phyloP scores from a whole-genome alignment of 257 asterid genomes.

The Przewalskia tangutica region DNA sequence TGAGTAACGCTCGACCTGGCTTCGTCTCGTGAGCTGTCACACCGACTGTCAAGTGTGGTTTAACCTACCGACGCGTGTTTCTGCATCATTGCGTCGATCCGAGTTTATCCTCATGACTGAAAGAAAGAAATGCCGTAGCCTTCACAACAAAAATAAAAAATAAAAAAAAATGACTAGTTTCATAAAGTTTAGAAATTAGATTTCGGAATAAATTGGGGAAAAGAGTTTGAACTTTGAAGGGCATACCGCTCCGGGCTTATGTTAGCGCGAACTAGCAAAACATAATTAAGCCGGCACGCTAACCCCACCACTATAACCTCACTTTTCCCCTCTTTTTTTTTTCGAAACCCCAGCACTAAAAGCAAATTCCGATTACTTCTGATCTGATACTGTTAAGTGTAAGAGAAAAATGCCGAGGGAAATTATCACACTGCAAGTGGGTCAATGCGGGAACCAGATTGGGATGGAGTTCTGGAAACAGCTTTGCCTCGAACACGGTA shows the following conservation, averaged over 20 bases:
- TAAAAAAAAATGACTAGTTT: too few relatives aligned
- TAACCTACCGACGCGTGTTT: too few relatives aligned
- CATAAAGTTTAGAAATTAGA: too few relatives aligned
- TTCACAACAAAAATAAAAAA: too few relatives aligned
- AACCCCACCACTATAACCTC: not conserved
- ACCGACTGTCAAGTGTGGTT: too few relatives aligned
- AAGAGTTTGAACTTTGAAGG: not conserved
- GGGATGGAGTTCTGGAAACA: slow-evolving; percentile 99
- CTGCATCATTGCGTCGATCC: too few relatives aligned
- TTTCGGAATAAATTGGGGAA: not conserved
- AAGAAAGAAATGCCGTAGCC: too few relatives aligned
- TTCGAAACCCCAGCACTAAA: not conserved
- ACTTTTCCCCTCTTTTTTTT: not conserved
- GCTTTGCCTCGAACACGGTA: slow-evolving; percentile 98
- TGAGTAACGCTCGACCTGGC: too few relatives aligned
- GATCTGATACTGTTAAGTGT: not conserved
- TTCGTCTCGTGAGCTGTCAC: too few relatives aligned
- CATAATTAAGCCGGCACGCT: not conserved
- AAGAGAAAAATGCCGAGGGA: slow-evolving; percentile 76
- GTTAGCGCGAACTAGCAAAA: not conserved
- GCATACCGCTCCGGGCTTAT: not conserved
- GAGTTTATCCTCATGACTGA: too few relatives aligned
- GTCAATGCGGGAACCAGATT: slow-evolving; percentile 99
- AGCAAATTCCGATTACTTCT: not conserved
- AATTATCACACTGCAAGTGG: slow-evolving; percentile 87